These are phyloP conservation scores for Phytophthora pisi DNA, from an alignment of 352 stramenopile species.

Conservation along the genomic window DNA sequence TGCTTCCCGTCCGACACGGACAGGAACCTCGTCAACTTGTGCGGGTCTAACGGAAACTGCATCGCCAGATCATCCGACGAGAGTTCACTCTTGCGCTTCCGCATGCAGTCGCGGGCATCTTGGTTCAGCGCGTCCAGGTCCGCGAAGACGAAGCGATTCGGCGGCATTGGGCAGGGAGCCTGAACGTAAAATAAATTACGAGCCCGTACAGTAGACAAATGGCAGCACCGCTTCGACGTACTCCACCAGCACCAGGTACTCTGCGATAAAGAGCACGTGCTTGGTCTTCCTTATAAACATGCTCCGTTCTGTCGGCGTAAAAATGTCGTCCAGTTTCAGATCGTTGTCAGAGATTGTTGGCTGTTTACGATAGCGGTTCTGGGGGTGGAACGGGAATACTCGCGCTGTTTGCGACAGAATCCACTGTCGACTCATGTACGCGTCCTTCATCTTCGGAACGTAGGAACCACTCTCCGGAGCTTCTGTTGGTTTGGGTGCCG, in stretches of 20 bases:
- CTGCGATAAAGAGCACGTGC: conserved; percentile 41
- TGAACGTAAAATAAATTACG: too few relatives aligned
- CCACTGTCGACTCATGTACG: background rate
- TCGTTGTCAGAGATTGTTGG: background rate
- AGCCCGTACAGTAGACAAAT: conserved; percentile 38
- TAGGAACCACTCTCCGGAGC: too few relatives aligned
- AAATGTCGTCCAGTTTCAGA: conserved; percentile 13
- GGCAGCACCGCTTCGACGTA: conserved; percentile 47
- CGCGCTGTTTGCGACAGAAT: conserved; percentile 8
- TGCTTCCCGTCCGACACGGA: background rate
- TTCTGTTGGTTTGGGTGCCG: background rate
- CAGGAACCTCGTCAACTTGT: background rate
- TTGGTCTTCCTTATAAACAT: conserved; percentile 31
- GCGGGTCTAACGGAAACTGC: background rate
- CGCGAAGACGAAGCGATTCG: background rate
- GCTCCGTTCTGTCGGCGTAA: conserved; percentile 17
- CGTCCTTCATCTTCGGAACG: too few relatives aligned
- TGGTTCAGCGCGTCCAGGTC: background rate
- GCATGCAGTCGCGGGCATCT: background rate
- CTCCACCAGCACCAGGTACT: conserved; percentile 50
- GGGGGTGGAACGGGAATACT: conserved; percentile 1
- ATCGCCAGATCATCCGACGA: background rate
- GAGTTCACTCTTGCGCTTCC: background rate
- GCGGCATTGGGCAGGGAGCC: background rate
- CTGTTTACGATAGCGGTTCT: background rate